Base-by-base conservation (phyloP, 2,329 filamentous ascomycete genomes). In the Penicillium freii region DNA sequence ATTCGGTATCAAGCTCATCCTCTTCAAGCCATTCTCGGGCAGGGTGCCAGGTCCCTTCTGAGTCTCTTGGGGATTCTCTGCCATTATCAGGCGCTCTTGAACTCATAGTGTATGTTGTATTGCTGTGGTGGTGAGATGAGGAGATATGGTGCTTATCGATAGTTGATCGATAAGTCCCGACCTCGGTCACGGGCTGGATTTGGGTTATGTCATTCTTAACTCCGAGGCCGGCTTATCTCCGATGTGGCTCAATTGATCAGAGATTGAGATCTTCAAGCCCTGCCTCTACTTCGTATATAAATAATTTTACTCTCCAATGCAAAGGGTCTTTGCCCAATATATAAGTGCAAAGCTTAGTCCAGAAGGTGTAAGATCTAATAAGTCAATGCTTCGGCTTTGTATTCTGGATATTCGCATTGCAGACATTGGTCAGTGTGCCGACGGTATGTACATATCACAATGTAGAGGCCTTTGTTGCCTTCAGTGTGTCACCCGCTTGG, bases 11-110 rank as follows among this genome's bases (percentile, higher is more conserved):
- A 44, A 62, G 47, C 48, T 64, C 61, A 58, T 75, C 73, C 60
- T 77, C 71, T 52, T 77, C 75, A 21, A 72, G 64, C 72, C 69
- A 75, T 58, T 75, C 74, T 53, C 62, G 65, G 17, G 73, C 69
- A 10, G 71, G 68, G 55, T 77, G 75, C 65, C 74, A 76, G 29
- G 67, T 56, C n/a, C 27, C 58, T 17, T 60, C 62, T 15, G 67
- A 66, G 38, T 64, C 69, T 19, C 60, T 60, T 17, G 59, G 67
- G 5, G 67, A 63, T 31, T 67, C 62, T 43, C 63, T 63, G 46
- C 19, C 39, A 36, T 56, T 25, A 29, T 58, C 55, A 36, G 61
- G 58, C 4, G 23, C 23, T 33, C 36, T 43, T 36, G 67, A 62
- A 58, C 68, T 71, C 72, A 75, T 75, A 33, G 55, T 67, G 61